Conservation (phyloP, 331 rosid genomes). For the Rhamnella rubrinervis region DNA sequence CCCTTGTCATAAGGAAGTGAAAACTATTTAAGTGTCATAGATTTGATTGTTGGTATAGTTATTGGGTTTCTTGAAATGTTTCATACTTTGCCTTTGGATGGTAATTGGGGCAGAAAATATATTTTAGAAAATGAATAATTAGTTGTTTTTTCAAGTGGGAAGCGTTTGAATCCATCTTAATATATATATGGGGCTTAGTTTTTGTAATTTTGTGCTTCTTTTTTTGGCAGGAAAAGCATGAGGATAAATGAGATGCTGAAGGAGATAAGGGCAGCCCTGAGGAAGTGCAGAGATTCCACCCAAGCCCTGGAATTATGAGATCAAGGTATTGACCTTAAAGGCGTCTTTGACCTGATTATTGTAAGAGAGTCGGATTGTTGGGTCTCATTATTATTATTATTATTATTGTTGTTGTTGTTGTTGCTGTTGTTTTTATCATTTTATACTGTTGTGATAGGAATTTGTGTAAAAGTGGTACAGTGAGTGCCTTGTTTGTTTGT, state of each 20-base stretch:
- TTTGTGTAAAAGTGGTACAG: too few relatives aligned
- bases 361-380: too few relatives aligned
- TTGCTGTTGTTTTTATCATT: too few relatives aligned
- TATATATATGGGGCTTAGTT: background rate
- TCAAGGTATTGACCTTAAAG: too few relatives aligned
- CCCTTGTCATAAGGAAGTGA: background rate
- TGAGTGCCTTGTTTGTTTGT: background rate
- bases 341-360: too few relatives aligned
- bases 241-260: constrained; percentile 60
- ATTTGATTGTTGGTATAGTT: background rate
- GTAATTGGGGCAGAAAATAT: background rate
- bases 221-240: constrained; percentile 72
- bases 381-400: too few relatives aligned
- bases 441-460: background rate
- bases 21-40: background rate
- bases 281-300: constrained; percentile 51
- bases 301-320: constrained; percentile 26
- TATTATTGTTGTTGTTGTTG: too few relatives aligned
- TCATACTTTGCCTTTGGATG: background rate
- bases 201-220: background rate
- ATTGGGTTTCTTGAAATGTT: background rate
- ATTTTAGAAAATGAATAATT: background rate
- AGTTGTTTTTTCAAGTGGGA: too few relatives aligned
- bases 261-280: constrained; percentile 74
- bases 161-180: too few relatives aligned